Evolutionary conservation across 169 alveolate species (phyloP), one percentile per base, ranked within the genome.

Genomic region (Perkinsus marinus): DNA sequence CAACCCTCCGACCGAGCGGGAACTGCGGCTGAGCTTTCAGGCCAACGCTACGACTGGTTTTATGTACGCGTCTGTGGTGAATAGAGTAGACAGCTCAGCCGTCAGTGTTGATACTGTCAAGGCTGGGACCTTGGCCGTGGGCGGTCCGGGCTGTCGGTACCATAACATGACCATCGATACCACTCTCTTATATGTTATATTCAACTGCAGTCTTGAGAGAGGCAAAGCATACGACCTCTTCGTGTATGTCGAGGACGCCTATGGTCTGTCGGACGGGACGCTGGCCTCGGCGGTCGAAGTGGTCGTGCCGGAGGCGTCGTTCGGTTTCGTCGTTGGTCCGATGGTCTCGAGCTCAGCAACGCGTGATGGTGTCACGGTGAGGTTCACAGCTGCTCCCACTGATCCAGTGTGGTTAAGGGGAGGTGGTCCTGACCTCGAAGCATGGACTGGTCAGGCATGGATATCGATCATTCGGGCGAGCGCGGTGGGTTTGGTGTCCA

Each of bases 41-140:
- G 79, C 79, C 22, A 57, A 57, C 34, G 22, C 79, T 7, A 6
- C 79, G 79, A 30, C 34, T 26, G 79, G 79, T 30, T 57, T 6
- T 30, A 57, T 57, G 79, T 57, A 57, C 79, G 79, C 79, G 3
- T 57, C 79, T 13, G 79, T 57, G 26, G 79, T 57, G 30, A 57
- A 30, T 26, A 57, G 22, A 26, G 34, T 57, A 19, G 79, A 57
- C 79, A 57, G 79, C 34, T 30, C 79, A 13, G 26, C 79, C 37
- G 39, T 90, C 39, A 46, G 30, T 36, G 30, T 30, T 43, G 89
- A 68, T 0, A 89, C 92, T 39, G 89, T 90, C 43, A 90, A 90
- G 39, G 92, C 92, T 17, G 92, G 92, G n/a, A 90, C 39, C 89
- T 90, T 26, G 36, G 89, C 92, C 0, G 6, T 43, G 41, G 92